Conservation (phyloP, 2,329 filamentous ascomycete species). For the Leptosphaerulina australis region DNA sequence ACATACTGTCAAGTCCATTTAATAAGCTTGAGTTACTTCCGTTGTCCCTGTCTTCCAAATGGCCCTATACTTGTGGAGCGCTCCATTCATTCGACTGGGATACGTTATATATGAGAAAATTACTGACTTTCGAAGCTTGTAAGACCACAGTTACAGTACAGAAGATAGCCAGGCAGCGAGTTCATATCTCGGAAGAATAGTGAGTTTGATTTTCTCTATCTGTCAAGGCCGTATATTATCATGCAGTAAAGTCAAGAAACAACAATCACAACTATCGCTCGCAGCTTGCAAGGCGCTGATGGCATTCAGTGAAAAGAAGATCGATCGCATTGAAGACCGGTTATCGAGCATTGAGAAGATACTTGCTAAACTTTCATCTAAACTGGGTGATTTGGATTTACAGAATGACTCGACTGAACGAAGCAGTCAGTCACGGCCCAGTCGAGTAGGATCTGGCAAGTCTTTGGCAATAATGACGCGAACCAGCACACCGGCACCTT, state of each 20-base stretch:
- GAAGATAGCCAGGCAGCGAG: slow-evolving; percentile 41
- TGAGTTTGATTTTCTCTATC: too few relatives aligned
- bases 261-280: too few relatives aligned
- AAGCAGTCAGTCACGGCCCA: slow-evolving; percentile 35
- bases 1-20: too few relatives aligned
- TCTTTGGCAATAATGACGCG: slow-evolving; percentile 32
- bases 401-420: slow-evolving; percentile 26
- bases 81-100: too few relatives aligned
- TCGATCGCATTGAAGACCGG: slow-evolving; percentile 59
- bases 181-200: slow-evolving; percentile 49
- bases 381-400: slow-evolving; percentile 37
- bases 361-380: slow-evolving; percentile 45
- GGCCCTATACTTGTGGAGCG: too few relatives aligned
- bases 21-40: too few relatives aligned
- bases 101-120: neutral
- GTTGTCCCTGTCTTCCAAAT: too few relatives aligned
- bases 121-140: slow-evolving; percentile 35
- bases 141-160: slow-evolving; percentile 41
- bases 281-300: too few relatives aligned
- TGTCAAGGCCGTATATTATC: too few relatives aligned
- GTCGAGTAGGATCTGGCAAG: slow-evolving; percentile 21
- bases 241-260: too few relatives aligned
- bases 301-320: slow-evolving; percentile 56
- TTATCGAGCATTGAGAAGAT: slow-evolving; percentile 56
- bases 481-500: slow-evolving; percentile 40